Evolutionary conservation across 2,329 filamentous ascomycete genomes (phyloP), one percentile per base, ranked within the genome.

Genomic region (Herpotrichia juniperi): DNA sequence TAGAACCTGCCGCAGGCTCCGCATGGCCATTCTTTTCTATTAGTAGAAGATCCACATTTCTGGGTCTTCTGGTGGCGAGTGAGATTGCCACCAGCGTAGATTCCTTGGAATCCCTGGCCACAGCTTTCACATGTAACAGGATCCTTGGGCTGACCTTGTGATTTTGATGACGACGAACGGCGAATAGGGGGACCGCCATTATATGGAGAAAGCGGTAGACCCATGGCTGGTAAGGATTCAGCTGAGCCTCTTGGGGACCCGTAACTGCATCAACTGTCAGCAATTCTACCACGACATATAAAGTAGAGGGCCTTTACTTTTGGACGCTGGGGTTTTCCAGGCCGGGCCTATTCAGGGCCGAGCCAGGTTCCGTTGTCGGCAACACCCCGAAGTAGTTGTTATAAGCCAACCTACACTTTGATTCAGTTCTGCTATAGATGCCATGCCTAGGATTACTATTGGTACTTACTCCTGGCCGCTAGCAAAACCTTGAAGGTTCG

Each of bases 31-130:
- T 21, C 32, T 30, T 63, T 59, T 63, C 8, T 57, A 50, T 44
- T 53, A 52, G 51, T 53, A 11, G 56, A 60, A 3, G 56, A 58
- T 25, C 45, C 31, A 28, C 67, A 71, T 11, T 50, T 55, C 35
- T 57, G 50, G 5, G 66, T 64, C 25, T 66, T 67, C 17, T 59
- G 45, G 47, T 69, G 67, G 2, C 68, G 64, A 1, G 61, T 64
- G 6, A 71, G 50, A 26, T 71, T 71, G 8, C 67, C 65, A 4
- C 58, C 50, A 16, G 66, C 67, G 39, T 71, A 62, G 1, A 54
- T 47, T 7, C 66, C 67, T 5, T 55, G 62, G 39, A 69, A 37
- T 1, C 61, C 44, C 4, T 25, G 25, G 6, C 40, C 39, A 35
- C 50, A 53, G 12, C 12, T 12, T 17, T 14, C 10, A 19, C 50